phyloP scores from a whole-genome alignment of 2,329 filamentous ascomycete genomes.

The Colletotrichum theobromicola region DNA sequence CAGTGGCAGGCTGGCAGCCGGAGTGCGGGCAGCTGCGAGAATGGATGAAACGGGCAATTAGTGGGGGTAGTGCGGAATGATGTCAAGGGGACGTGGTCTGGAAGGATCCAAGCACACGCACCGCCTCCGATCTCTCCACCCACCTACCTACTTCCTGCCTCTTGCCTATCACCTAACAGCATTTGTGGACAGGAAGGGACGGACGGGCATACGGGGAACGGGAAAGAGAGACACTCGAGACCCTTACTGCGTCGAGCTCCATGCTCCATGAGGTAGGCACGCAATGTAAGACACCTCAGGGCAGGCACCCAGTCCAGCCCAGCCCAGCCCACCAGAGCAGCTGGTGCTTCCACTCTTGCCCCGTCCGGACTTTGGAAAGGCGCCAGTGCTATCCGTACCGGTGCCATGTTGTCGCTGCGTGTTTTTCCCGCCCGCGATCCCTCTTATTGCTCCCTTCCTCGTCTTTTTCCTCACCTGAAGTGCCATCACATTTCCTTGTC shows the following conservation, averaged over 20 bases:
- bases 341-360: neutral
- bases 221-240: slow-evolving; percentile 2
- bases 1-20: neutral
- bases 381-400: neutral
- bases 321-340: neutral
- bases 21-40: neutral
- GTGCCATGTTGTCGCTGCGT: neutral
- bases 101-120: neutral
- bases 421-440: neutral
- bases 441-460: neutral
- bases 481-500: neutral
- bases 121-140: neutral
- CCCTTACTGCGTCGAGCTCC: slow-evolving; percentile 6
- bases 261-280: neutral
- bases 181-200: neutral
- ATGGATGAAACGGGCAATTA: slow-evolving; percentile 13
- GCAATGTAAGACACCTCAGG: neutral
- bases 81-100: slow-evolving; percentile 6
- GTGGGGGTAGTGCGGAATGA: neutral
- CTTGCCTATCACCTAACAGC: neutral
- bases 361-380: neutral
- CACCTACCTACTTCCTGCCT: neutral
- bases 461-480: neutral
- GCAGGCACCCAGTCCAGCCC: neutral
- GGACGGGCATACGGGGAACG: neutral